Evolutionary conservation across 2,329 filamentous ascomycete genomes (phyloP), one percentile per base, ranked within the genome.

Genomic region (Helminthosporium solani): DNA sequence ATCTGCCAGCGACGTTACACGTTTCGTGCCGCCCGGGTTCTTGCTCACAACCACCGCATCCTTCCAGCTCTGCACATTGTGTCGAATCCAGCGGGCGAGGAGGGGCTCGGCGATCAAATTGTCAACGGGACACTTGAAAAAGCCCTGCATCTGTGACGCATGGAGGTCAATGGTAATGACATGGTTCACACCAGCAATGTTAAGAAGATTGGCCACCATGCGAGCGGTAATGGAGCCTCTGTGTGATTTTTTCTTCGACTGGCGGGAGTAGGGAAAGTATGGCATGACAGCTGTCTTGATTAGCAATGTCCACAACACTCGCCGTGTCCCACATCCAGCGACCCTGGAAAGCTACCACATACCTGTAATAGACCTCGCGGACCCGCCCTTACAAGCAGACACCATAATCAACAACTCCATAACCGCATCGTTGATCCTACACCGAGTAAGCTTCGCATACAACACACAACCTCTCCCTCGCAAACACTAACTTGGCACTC

Each of bases 341-440:
- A n/a, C n/a, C n/a, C n/a, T n/a, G n/a, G n/a, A n/a, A n/a, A n/a
- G n/a, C n/a, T n/a, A n/a, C n/a, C n/a, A n/a, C 81, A 38, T 78
- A 96, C 92, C 92, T 61, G 92, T 97, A 68, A 97, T 88, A 64
- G 94, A 95, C 77, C 91, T 96, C 53, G 94, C 89, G 44, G 94
- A 97, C 57, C 92, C 94, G 66, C 94, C 91, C 74, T 96, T 97
- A 81, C 94, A 99, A 59, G 94, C 94, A 56, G 89, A 94, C 63
- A 97, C 96, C 89, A 99, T 95, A 73, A 99, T 97, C 67, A 99
- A 82, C 67, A 99, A 81, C 79, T 99, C 94, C 90, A 99, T 96
- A 68, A 99, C 90, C 65, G 90, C 95, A 75, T 99, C 94, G 72
- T 99, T 99, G 79, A 96, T 96, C 75, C 74, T 77, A 66, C 19